Evolutionary conservation across 192 early-diverging fungal species (phyloP), one percentile per base, ranked within the genome.

Genomic region (Mortierella claussenii): DNA sequence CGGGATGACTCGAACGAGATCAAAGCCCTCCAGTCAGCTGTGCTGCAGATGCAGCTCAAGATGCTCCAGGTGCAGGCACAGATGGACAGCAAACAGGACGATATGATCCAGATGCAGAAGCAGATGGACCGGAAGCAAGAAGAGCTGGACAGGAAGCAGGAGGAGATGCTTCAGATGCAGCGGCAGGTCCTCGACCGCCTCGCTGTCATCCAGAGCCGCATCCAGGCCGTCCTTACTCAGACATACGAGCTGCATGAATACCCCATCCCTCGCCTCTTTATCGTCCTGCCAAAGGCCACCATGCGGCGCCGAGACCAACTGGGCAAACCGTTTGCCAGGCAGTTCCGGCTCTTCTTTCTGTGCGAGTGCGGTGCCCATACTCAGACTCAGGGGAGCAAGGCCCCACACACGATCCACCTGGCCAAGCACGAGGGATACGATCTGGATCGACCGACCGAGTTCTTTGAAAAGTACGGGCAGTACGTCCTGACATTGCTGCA

Each of bases 361-460:
- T 69, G 67, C 24, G 67, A 69, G 58, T 69, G 69, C 34, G 69
- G 69, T 3, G 40, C 24, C 0, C 69, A 63, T 23, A 63, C 69
- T 0, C 30, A 23, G 48, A 31, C 60, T 7, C 17, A 48, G 30
- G 18, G 42, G n/a, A 10, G 27, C 34, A 32, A 34, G 31, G 36
- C 47, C 37, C n/a, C 11, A 9, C 50, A 51, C 46, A 36, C 45
- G 9, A 42, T 63, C 37, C 60, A 73, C 57, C 17, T 73, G 17
- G 60, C 60, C 2, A 57, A 63, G 28, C 69, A 73, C 26, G 60
- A 56, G 12, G 69, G 69, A 5, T 73, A 63, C 33, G 58, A 69
- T 36, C 33, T 64, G n/a, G 45, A 27, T 3, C 43, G 42, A 15
- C 69, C 53, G 10, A 45, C 34, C 28, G 60, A 73, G 23, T 64